Conservation (phyloP, 2,329 filamentous ascomycete genomes). For the Dendryphion nanum region DNA sequence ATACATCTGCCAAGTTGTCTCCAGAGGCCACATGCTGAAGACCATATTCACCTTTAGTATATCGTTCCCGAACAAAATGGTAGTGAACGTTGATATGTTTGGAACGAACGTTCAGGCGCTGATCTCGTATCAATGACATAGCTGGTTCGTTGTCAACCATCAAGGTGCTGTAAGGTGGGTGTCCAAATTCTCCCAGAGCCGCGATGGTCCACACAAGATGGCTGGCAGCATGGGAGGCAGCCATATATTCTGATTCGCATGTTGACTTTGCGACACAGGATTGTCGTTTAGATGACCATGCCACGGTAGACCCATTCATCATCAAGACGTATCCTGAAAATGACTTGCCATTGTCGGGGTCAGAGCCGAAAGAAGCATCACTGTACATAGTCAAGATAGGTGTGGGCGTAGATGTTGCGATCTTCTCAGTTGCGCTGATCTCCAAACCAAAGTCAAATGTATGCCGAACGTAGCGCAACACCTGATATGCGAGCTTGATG, state of each 20-base stretch:
- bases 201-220: constrained; percentile 5
- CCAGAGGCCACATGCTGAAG: not conserved
- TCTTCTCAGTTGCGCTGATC: too few species aligned
- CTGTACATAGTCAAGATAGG: constrained; percentile 5
- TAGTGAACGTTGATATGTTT: constrained; percentile 7
- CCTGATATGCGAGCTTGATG: not conserved
- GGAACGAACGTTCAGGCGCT: not conserved
- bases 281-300: constrained; percentile 17
- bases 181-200: constrained; percentile 1
- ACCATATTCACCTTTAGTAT: not conserved
- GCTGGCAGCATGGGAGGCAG: constrained; percentile 3
- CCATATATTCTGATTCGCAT: constrained; percentile 18
- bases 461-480: not conserved
- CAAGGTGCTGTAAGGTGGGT: not conserved
- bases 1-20: constrained; percentile 5
- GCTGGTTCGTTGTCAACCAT: constrained; percentile 5
- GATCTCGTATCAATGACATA: constrained; percentile 4
- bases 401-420: too few species aligned
- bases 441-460: too few species aligned
- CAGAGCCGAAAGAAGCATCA: constrained; percentile 5
- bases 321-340: constrained; percentile 18
- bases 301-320: constrained; percentile 12
- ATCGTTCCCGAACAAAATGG: constrained; percentile 1
- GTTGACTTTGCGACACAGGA: constrained; percentile 13
- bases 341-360: constrained; percentile 8